Evolutionary conservation across 768 basidiomycete genomes (phyloP), one percentile per base, ranked within the genome.

Genomic region (Amanita fuliginea): DNA sequence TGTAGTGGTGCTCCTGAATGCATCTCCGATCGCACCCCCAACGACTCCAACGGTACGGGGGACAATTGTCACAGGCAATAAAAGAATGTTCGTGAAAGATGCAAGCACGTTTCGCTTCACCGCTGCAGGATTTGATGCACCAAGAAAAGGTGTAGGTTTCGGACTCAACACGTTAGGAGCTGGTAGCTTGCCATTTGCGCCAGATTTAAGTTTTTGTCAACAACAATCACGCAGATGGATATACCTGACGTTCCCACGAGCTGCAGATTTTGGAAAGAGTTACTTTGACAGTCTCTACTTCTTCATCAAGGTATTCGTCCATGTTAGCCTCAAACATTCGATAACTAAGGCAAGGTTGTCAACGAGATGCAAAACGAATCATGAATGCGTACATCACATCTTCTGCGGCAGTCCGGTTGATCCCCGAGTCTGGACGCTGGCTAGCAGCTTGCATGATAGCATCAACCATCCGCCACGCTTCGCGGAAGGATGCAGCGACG

Each of bases 221-320:
- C 14, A 34, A 36, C 18, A 8, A 43, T 34, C 7, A 9, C n/a
- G 21, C 51, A 49, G 49, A 39, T 47, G 40, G 13, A 57, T 69
- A 13, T 47, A 89, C 89, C 65, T 86, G 75, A 6, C 68, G 70
- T 51, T 94, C 86, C 96, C 93, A 97, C 1, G 68, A 72, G 51
- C 77, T 77, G 61, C 86, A 93, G 11, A 86, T 85, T 2, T 63
- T 68, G 28, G 89, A 86, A 49, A 96, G 78, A 0, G 74, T 68
- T 4, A 72, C 74, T 58, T 91, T 91, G 44, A 90, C 73, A 51
- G 75, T 76, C 51, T 96, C 94, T 4, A 85, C 75, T 62, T 99
- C 95, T 60, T 97, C 92, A 52, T 92, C 86, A 2, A 98, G 81
- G 58, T 98, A 98, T 59, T 97, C 94, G 60, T 96, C 94, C 90